Percentiles rank a stretch among this genome's conserved stretches.
Evolutionary conservation across 2,329 filamentous ascomycete species (phyloP).

Genomic region (Fusarium verticillioides): DNA sequence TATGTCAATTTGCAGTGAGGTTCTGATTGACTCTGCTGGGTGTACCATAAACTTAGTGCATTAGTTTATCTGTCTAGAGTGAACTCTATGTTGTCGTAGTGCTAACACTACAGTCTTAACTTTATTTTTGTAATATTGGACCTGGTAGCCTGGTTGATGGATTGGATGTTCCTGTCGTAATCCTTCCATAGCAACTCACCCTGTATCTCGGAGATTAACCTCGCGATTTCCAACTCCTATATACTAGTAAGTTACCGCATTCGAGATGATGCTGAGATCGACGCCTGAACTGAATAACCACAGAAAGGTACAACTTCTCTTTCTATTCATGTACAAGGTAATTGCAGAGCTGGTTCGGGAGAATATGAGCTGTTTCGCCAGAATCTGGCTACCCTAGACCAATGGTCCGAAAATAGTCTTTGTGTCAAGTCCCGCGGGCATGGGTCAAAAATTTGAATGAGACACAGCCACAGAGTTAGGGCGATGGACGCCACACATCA

Average conservation of each 20-base stretch:
- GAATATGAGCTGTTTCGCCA: conserved; percentile 25
- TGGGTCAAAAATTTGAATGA: background rate
- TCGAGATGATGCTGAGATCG: rapidly evolving
- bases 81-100: background rate
- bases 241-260: rapidly evolving
- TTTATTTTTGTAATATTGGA: background rate
- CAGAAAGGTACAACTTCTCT: background rate
- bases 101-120: background rate
- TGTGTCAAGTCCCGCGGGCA: background rate
- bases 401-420: rapidly evolving
- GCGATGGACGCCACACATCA: background rate
- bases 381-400: background rate
- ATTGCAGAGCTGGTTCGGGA: background rate
- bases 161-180: rapidly evolving
- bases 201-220: background rate
- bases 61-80: background rate
- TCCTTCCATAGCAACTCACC: too few relatives aligned
- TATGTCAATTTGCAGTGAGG: background rate
- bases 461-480: background rate
- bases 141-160: too few relatives aligned
- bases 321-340: background rate
- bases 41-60: background rate
- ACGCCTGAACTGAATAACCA: rapidly evolving
- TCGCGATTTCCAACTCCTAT: background rate
- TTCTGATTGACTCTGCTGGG: background rate